A percentile compares a stretch with the other conserved stretches of the same genome.
Conservation (phyloP, 345 rosid genomes). For the Gynandropsis gynandra region DNA sequence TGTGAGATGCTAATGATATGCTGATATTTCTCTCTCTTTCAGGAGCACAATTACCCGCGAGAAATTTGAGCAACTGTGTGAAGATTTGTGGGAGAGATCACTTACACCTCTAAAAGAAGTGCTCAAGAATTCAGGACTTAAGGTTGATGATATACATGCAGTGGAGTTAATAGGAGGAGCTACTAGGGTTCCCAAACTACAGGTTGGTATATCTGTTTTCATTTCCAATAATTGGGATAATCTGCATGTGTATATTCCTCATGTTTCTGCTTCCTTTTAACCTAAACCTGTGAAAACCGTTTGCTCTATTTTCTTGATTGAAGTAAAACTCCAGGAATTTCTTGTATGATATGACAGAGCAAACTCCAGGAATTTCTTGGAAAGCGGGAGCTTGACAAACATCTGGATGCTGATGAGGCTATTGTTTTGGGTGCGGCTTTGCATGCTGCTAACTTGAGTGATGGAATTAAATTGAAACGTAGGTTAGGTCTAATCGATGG, state of each 20-base stretch:
- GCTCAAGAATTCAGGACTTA: constrained; percentile 65
- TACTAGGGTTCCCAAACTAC: constrained; percentile 97
- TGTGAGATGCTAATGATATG: not conserved
- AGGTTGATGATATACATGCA: constrained; percentile 71
- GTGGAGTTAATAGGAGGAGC: constrained; percentile 97
- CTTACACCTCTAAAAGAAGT: constrained; percentile 74
- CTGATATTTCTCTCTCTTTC: constrained; percentile 18
- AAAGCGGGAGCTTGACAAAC: constrained; percentile 83
- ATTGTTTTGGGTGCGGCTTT: constrained; percentile 90
- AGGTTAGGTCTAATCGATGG: constrained; percentile 96
- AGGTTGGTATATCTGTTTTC: constrained; percentile 44
- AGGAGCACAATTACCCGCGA: constrained; percentile 96
- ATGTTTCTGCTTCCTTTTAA: not conserved
- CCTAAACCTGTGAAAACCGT: not conserved
- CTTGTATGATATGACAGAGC: constrained; percentile 39
- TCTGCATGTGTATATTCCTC: no score
- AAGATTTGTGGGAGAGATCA: constrained; percentile 88
- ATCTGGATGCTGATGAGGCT: constrained; percentile 99
- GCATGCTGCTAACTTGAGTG: constrained; percentile 96
- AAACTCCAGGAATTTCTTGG: constrained; percentile 90
- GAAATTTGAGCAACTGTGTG: constrained; percentile 94
- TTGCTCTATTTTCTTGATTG: not conserved
- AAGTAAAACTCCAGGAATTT: not conserved
- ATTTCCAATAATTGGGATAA: not conserved
- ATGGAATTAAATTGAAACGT: constrained; percentile 93